Conservation (phyloP, 2,329 filamentous ascomycete genomes). For the Cladophialophora immunda region DNA sequence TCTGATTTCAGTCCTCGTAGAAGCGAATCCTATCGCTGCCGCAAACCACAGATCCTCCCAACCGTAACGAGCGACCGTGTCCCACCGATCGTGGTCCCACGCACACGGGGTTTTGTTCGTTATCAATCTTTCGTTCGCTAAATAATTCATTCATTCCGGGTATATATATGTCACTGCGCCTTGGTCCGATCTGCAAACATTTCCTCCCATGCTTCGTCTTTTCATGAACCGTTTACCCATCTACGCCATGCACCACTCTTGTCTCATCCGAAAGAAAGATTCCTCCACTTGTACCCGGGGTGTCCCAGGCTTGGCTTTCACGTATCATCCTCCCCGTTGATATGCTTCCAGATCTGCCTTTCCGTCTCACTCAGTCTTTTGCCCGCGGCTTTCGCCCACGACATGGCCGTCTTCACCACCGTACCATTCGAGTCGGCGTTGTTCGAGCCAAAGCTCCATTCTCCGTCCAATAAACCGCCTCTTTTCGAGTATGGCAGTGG, state of each 20-base stretch:
- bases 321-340: slow-evolving; percentile 41
- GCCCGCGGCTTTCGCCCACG: slow-evolving; percentile 42
- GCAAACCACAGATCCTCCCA: not conserved
- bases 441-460: slow-evolving; percentile 67
- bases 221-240: not conserved
- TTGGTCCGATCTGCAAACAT: not conserved
- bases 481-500: slow-evolving; percentile 27
- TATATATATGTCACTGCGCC: not conserved
- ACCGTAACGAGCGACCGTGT: not conserved
- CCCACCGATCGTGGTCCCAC: not conserved
- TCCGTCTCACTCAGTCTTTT: slow-evolving; percentile 57
- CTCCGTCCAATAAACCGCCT: slow-evolving; percentile 48
- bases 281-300: not conserved
- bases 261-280: not conserved
- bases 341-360: slow-evolving; percentile 54
- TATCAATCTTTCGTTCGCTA: not conserved
- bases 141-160: not conserved
- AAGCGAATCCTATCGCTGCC: too few species aligned
- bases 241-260: not conserved
- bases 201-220: not conserved
- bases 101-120: not conserved
- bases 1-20: too few species aligned
- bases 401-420: slow-evolving; percentile 42
- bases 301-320: not conserved
- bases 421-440: slow-evolving; percentile 61